A percentile compares a stretch with the other conserved stretches of the same genome.
These are phyloP conservation scores for Amphichorda felina DNA, from an alignment of 2,329 filamentous ascomycete species.

Conservation along the genomic window DNA sequence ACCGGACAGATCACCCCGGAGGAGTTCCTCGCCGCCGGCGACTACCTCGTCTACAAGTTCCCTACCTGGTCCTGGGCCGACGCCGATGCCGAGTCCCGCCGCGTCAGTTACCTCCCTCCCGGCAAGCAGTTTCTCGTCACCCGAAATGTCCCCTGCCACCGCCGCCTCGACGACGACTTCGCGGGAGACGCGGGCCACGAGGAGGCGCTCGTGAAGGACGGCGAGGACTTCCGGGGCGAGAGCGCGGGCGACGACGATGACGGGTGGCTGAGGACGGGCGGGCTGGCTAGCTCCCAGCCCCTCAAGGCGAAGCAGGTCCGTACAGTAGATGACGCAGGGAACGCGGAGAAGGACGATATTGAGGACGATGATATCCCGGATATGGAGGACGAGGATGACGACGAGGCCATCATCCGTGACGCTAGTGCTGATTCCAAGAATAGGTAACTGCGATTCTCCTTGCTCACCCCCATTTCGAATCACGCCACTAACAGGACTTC, in stretches of 20 bases:
- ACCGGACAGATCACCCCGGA: conserved; percentile 95
- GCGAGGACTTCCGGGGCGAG: conserved; percentile 47
- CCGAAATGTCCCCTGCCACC: conserved; percentile 85
- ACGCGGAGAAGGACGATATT: conserved; percentile 63
- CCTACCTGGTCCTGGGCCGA: conserved; percentile 96
- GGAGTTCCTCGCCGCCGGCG: conserved; percentile 89
- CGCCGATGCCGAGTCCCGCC: conserved; percentile 68
- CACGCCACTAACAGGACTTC: conserved; percentile 4
- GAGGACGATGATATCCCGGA: conserved; percentile 81
- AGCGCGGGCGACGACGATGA: conserved; percentile 56
- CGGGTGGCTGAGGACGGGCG: conserved; percentile 85
- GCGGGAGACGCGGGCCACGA: conserved; percentile 79
- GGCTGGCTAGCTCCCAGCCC: conserved; percentile 62
- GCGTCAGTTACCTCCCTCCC: conserved; percentile 68
- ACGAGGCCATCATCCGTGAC: conserved; percentile 90
- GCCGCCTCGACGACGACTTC: conserved; percentile 86
- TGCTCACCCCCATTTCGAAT: neutral
- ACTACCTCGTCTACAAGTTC: conserved; percentile 98
- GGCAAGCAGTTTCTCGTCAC: conserved; percentile 96
- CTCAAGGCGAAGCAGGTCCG: conserved; percentile 70
- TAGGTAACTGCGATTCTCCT: conserved; percentile 20
- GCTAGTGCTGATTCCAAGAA: conserved; percentile 34
- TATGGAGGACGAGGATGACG: conserved; percentile 97
- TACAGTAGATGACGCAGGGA: conserved; percentile 81
- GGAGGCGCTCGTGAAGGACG: conserved; percentile 74